Evolutionary conservation across 805 yeast genomes (phyloP).

Genomic region (Debaryomyces prosopidis): DNA sequence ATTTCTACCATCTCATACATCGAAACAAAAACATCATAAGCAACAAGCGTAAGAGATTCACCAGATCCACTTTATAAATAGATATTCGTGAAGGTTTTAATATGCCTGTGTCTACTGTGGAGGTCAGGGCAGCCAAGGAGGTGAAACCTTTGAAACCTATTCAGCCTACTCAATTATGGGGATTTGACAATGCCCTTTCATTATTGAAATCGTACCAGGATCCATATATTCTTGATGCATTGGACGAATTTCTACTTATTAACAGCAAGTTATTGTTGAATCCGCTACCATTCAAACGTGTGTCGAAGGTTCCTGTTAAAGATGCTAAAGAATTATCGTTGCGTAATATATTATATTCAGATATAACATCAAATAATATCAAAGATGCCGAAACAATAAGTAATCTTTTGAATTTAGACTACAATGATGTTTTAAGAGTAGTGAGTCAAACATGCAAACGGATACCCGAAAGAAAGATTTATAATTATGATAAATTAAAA

Average conservation of each 20-base stretch:
- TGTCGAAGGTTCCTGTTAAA: not conserved
- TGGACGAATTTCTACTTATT: conserved; percentile 40
- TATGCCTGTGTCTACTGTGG: conserved; percentile 7
- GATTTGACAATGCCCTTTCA: conserved; percentile 38
- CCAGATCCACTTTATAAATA: conserved; percentile 1
- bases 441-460: conserved; percentile 39
- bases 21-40: conserved; percentile 1
- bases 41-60: not conserved
- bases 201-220: conserved; percentile 31
- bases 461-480: conserved; percentile 32
- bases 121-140: conserved; percentile 2
- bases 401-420: conserved; percentile 37
- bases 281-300: conserved; percentile 29
- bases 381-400: conserved; percentile 43
- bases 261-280: conserved; percentile 29
- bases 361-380: conserved; percentile 31
- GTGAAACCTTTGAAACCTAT: conserved; percentile 25
- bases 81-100: conserved; percentile 1
- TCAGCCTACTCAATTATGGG: conserved; percentile 40
- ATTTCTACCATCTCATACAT: not conserved
- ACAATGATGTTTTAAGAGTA: conserved; percentile 50
- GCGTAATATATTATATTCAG: conserved; percentile 40
- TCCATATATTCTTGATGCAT: conserved; percentile 31
- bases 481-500: conserved; percentile 23
- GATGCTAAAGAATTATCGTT: conserved; percentile 33